phyloP scores from a whole-genome alignment of 2,329 filamentous ascomycete species.

The Pseudopithomyces maydicus region DNA sequence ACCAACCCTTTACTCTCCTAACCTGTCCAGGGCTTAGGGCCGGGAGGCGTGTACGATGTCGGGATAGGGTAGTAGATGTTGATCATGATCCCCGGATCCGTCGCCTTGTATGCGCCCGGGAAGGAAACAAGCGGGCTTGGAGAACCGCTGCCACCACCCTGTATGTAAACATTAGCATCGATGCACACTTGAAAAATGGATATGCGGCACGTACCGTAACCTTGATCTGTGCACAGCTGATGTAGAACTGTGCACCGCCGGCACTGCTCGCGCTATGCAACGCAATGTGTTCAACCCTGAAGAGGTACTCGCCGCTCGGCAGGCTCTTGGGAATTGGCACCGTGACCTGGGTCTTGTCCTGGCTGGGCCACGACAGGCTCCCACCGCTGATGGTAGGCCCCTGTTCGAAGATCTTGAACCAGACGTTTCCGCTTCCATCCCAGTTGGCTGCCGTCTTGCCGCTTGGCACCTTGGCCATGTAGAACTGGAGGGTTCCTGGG shows the following conservation, averaged over 20 bases:
- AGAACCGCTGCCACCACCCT: constrained; percentile 41
- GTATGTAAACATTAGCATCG: neutral
- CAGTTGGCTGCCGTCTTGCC: constrained; percentile 37
- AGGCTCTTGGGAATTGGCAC: constrained; percentile 47
- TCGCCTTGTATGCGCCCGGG: constrained; percentile 44
- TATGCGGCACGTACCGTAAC: constrained; percentile 36
- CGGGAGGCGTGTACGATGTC: constrained; percentile 16
- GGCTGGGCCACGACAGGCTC: constrained; percentile 10
- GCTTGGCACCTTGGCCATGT: constrained; percentile 44
- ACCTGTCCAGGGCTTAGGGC: constrained; percentile 15
- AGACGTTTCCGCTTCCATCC: constrained; percentile 41
- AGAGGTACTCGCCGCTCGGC: constrained; percentile 52
- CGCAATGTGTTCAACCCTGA: constrained; percentile 54
- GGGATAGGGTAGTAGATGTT: constrained; percentile 36
- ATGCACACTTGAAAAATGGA: no score
- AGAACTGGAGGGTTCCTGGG: constrained; percentile 43
- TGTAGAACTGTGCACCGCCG: constrained; percentile 52
- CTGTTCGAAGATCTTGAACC: constrained; percentile 41
- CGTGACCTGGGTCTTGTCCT: constrained; percentile 20
- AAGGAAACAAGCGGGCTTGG: constrained; percentile 48
- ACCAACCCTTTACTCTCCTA: neutral
- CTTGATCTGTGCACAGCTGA: constrained; percentile 53
- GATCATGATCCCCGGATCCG: constrained; percentile 38
- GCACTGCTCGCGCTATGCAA: constrained; percentile 44
- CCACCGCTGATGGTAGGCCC: constrained; percentile 14